These are phyloP conservation scores for Agrocybe pediades DNA, from an alignment of 768 basidiomycete species.

Conservation along the genomic window DNA sequence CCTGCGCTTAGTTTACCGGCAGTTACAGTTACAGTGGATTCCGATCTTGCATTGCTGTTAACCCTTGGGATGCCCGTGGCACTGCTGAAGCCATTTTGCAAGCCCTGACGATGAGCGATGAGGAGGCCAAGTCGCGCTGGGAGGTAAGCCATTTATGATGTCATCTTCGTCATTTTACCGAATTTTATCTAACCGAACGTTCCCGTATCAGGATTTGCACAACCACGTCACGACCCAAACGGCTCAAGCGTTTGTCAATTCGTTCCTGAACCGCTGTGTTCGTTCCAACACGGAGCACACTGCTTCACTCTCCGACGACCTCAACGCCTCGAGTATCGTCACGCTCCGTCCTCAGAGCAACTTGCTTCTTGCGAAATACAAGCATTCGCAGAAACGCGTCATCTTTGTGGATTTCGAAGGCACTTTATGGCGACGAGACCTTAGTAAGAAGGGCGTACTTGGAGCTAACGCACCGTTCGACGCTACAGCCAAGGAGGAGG, in stretches of 20 bases:
- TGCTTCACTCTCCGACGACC: conserved; percentile 20
- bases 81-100: conserved; percentile 79
- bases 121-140: conserved; percentile 77
- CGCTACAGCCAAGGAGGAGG: conserved; percentile 8
- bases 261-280: conserved; percentile 75
- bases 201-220: conserved; percentile 60
- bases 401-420: conserved; percentile 81
- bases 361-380: conserved; percentile 67
- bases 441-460: conserved; percentile 44
- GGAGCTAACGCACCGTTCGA: not conserved
- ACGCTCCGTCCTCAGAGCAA: conserved; percentile 36
- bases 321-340: conserved; percentile 20
- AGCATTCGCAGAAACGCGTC: conserved; percentile 63
- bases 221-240: conserved; percentile 86
- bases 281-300: conserved; percentile 73
- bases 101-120: conserved; percentile 77
- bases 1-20: conserved; percentile 69
- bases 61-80: conserved; percentile 84
- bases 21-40: conserved; percentile 87
- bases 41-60: conserved; percentile 82
- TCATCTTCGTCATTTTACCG: not conserved
- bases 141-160: conserved; percentile 42
- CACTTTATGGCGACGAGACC: conserved; percentile 70
- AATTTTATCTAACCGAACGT: not conserved
- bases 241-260: conserved; percentile 79